Evolutionary conservation across 1,284 basidiomycete species (phyloP).

Genomic region (Marasmius tenuissimus): DNA sequence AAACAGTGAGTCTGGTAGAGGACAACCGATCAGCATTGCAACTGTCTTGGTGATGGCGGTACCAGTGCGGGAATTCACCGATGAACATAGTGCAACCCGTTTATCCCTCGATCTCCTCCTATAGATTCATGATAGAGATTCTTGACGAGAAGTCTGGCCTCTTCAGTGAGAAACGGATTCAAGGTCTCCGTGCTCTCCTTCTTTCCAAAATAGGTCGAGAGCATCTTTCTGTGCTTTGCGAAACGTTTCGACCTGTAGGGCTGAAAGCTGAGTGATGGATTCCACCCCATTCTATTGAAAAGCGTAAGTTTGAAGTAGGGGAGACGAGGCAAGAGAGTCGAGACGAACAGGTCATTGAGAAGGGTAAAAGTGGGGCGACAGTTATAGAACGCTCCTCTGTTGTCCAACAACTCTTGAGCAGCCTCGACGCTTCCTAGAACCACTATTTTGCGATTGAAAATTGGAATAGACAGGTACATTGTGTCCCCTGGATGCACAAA

Average conservation of each 20-base stretch:
- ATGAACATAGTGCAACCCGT: neutral
- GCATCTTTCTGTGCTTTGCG: slow-evolving; percentile 17
- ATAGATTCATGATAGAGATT: slow-evolving; percentile 5
- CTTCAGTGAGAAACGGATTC: slow-evolving; percentile 13
- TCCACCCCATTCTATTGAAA: slow-evolving; percentile 22
- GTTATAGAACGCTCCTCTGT: slow-evolving; percentile 14
- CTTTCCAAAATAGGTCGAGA: slow-evolving; percentile 16
- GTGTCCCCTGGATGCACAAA: slow-evolving; percentile 9
- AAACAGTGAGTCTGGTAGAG: slow-evolving; percentile 17
- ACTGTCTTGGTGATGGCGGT: too few relatives aligned
- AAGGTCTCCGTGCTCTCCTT: slow-evolving; percentile 12
- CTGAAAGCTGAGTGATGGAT: slow-evolving; percentile 12
- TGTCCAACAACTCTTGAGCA: slow-evolving; percentile 15
- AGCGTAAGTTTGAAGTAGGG: neutral
- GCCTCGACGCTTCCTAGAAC: slow-evolving; percentile 11
- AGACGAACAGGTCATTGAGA: slow-evolving; percentile 10
- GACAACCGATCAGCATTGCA: too few relatives aligned
- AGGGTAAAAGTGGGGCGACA: slow-evolving; percentile 7
- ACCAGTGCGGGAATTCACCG: neutral
- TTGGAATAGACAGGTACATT: slow-evolving; percentile 4
- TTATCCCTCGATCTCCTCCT: neutral
- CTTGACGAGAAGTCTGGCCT: slow-evolving; percentile 16
- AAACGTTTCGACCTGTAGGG: slow-evolving; percentile 17
- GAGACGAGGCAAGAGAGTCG: neutral
- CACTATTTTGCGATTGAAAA: slow-evolving; percentile 8